Conservation (phyloP, 2,329 filamentous ascomycete species). For the Aspergillus uvarum region DNA sequence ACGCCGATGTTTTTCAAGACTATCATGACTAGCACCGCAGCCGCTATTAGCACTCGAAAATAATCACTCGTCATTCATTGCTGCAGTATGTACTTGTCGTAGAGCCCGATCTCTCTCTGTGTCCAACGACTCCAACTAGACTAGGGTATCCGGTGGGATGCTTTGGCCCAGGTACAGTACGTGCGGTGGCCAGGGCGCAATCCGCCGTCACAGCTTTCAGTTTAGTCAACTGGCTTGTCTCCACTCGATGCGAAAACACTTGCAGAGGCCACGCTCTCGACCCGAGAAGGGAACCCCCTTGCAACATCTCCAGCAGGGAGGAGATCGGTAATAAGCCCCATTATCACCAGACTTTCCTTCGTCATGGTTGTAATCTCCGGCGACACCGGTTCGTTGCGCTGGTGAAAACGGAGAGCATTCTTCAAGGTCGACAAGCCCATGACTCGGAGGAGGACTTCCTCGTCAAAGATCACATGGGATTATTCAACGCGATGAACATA, state of each 20-base stretch:
- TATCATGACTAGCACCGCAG: constrained; percentile 17
- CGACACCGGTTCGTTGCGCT: background rate
- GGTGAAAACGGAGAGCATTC: background rate
- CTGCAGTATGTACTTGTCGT: background rate
- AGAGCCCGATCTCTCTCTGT: background rate
- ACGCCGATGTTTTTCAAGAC: background rate
- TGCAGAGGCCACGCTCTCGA: constrained; percentile 37
- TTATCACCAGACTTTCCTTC: background rate
- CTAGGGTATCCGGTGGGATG: background rate
- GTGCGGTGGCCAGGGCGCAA: constrained; percentile 29
- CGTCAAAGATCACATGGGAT: background rate
- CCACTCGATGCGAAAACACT: constrained; percentile 31
- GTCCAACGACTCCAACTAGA: background rate
- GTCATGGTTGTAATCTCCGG: background rate
- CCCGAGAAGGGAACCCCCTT: constrained; percentile 20
- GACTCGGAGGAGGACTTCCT: background rate
- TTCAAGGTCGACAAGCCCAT: background rate
- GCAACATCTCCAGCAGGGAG: constrained; percentile 11
- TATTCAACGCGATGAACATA: background rate
- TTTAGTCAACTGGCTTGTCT: constrained; percentile 25
- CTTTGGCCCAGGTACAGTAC: constrained; percentile 30
- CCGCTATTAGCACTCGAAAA: constrained; percentile 19
- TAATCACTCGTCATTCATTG: constrained; percentile 7
- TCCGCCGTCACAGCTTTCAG: constrained; percentile 36
- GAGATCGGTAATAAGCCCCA: background rate